These are phyloP conservation scores for Allium sativum DNA, from an alignment of 106 monocot genomes.

Conservation along the genomic window DNA sequence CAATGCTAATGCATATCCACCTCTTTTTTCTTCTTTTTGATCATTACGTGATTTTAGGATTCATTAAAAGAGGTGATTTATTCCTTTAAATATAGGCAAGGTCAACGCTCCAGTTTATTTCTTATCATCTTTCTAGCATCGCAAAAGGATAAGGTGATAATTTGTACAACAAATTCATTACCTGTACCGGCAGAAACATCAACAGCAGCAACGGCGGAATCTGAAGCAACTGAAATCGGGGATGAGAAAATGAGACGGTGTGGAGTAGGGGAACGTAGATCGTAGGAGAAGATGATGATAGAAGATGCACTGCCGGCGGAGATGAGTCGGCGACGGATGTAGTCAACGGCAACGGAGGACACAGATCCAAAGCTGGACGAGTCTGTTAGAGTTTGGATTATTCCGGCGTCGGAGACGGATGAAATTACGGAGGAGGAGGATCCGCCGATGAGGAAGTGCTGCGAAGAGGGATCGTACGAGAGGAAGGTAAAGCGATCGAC, in stretches of 20 bases:
- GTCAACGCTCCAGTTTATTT: no score
- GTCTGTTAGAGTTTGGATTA: constrained; percentile 18
- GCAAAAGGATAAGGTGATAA: no score
- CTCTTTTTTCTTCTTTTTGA: no score
- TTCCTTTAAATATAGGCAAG: no score
- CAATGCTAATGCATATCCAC: no score
- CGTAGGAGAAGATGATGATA: constrained; percentile 29
- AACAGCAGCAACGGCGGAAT: constrained; percentile 21
- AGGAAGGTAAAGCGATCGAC: constrained; percentile 28
- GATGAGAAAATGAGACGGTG: constrained; percentile 40
- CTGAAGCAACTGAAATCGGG: constrained; percentile 15
- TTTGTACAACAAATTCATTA: no score
- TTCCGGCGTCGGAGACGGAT: constrained; percentile 79
- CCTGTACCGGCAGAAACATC: constrained; percentile 19
- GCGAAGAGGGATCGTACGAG: constrained; percentile 47
- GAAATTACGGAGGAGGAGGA: constrained; percentile 12
- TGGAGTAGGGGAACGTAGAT: constrained; percentile 28
- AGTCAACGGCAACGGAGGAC: constrained; percentile 13
- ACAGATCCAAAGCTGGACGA: constrained; percentile 15
- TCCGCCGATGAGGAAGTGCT: constrained; percentile 78
- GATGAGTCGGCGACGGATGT: constrained; percentile 40
- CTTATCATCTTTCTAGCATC: no score
- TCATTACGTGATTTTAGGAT: no score
- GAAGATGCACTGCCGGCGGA: constrained; percentile 14
- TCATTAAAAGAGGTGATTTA: no score